These are phyloP conservation scores for Zygoascus flipseniorum DNA, from an alignment of 805 yeast genomes.

Conservation along the genomic window DNA sequence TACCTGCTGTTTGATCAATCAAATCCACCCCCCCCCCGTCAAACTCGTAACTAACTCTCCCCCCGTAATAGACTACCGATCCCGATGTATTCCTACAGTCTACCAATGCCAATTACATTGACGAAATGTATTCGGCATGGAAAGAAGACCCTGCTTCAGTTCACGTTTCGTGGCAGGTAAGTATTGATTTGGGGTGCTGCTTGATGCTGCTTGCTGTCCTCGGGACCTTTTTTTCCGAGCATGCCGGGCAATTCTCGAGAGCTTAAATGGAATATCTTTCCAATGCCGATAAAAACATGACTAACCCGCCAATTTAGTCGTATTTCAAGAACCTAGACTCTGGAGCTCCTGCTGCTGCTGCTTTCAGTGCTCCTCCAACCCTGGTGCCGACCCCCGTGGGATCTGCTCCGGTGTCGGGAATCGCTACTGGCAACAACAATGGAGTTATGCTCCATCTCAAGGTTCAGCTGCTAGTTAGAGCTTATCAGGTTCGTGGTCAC, in stretches of 20 bases:
- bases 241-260: no score
- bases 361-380: slow-evolving; percentile 89
- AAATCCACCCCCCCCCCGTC: neutral
- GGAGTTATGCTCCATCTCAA: slow-evolving; percentile 83
- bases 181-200: neutral
- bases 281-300: neutral
- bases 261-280: neutral
- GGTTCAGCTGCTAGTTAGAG: slow-evolving; percentile 93
- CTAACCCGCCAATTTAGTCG: slow-evolving; percentile 26
- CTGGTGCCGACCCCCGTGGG: slow-evolving; percentile 74
- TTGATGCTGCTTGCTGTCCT: neutral
- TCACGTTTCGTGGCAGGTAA: slow-evolving; percentile 81
- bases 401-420: slow-evolving; percentile 50
- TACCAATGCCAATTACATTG: slow-evolving; percentile 83
- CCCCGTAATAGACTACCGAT: slow-evolving; percentile 2
- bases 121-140: slow-evolving; percentile 98
- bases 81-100: slow-evolving; percentile 73
- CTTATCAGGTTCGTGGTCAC: slow-evolving; percentile 98
- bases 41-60: neutral
- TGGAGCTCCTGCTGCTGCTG: slow-evolving; percentile 57
- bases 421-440: slow-evolving; percentile 35
- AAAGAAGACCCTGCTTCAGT: slow-evolving; percentile 80
- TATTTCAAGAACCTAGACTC: slow-evolving; percentile 86
- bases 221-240: no score
- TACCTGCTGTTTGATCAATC: neutral